phyloP scores from a whole-genome alignment of 192 early-diverging fungal species.

The Coemansia brasiliensis region DNA sequence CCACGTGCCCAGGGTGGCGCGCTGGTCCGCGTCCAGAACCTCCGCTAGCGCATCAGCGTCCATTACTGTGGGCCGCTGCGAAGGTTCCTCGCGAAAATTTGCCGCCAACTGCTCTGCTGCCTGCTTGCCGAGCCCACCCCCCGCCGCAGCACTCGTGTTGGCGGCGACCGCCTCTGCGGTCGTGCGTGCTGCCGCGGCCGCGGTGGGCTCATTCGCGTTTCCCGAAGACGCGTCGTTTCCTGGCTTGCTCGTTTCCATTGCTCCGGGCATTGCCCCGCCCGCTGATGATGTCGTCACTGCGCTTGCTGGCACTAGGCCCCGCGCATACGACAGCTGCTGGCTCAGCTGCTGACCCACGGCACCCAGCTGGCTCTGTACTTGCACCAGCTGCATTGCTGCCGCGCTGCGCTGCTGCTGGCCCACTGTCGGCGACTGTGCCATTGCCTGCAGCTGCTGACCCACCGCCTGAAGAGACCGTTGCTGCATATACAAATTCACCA shows the following conservation, averaged over 20 bases:
- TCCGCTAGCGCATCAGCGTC: conserved; percentile 30
- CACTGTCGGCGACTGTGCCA: conserved; percentile 9
- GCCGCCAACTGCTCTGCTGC: conserved; percentile 13
- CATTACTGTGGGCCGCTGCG: conserved; percentile 44
- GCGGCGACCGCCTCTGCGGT: conserved; percentile 11
- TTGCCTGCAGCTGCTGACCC: conserved; percentile 12
- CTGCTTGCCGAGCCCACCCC: conserved; percentile 30
- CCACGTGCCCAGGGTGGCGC: conserved; percentile 34
- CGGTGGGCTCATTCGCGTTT: conserved; percentile 44
- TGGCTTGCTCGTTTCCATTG: neutral
- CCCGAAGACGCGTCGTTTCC: conserved; percentile 28
- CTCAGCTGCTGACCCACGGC: neutral
- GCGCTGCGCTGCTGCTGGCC: conserved; percentile 27
- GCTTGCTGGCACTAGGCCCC: neutral
- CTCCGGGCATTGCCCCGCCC: neutral
- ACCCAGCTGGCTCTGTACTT: conserved; percentile 14
- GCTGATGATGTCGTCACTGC: conserved; percentile 12
- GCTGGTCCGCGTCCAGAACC: conserved; percentile 33
- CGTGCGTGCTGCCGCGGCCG: conserved; percentile 20
- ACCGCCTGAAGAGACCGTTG: neutral
- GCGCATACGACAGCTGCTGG: neutral
- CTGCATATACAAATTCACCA: conserved; percentile 16
- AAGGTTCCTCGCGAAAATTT: conserved; percentile 51
- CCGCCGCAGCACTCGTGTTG: conserved; percentile 27
- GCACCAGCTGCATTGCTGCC: conserved; percentile 8